Evolutionary conservation across 78 protist species (phyloP), one percentile per base, ranked within the genome.

Genomic region (Diacronema lutheri): DNA sequence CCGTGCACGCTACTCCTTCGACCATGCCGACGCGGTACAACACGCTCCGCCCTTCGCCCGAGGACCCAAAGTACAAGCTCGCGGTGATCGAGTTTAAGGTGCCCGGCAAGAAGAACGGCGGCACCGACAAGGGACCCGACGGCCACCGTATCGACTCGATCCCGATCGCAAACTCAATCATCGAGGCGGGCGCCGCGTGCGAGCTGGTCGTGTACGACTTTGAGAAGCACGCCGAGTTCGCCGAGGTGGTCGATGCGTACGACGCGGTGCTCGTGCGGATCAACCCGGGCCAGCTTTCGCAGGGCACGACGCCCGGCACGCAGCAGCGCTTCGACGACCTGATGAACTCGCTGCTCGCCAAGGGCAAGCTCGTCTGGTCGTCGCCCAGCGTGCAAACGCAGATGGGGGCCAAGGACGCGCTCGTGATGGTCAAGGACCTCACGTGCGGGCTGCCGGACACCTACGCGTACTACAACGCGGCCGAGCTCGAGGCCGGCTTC

Each of bases 131-230:
- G 79, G 29, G 57, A 29, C 14, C 13, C n/a, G 55, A 37, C 79
- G 55, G 55, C 40, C 79, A 73, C 14, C 79, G 79, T 6, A 26
- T 25, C n/a, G 79, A 73, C 55, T 29, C 55, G 29, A 31, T 73
- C 79, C 79, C 79, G n/a, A 37, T 73, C 79, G 55, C 64, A 20
- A 73, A 73, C 57, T 44, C 31, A 11, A 23, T 71, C 23, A 71
- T 71, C 77, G 23, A 71, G 77, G n/a, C 46, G 21, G 77, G 77
- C 9, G 21, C 12, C 12, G 58, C 41, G 26, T 71, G 77, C 25
- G 46, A n/a, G 16, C 9, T 40, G 9, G 23, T 71, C 77, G 16
- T 20, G 58, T 71, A 71, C 46, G 10, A 40, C 29, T 10, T 4
- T 9, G 21, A 5, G 21, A 26, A 38, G 40, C 57, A 73, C 55